Conservation (phyloP, 2,329 filamentous ascomycete genomes). For the Trichophyton verrucosum region DNA sequence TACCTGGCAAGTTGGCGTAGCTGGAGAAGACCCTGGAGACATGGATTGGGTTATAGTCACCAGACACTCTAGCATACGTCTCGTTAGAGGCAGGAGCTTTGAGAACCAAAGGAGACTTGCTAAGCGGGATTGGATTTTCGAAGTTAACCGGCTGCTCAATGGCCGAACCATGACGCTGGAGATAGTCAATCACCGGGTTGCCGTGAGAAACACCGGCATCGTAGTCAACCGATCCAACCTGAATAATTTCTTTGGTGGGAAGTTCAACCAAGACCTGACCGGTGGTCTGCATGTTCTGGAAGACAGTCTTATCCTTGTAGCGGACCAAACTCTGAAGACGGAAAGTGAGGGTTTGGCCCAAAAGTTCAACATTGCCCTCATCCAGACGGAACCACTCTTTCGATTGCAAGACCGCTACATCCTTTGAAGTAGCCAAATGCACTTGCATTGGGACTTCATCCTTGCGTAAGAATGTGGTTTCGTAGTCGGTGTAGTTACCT, state of each 20-base stretch:
- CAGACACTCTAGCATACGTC: conserved; percentile 92
- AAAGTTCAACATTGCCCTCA: conserved; percentile 72
- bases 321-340: conserved; percentile 80
- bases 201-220: conserved; percentile 82
- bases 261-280: conserved; percentile 90
- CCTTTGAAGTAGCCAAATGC: conserved; percentile 73
- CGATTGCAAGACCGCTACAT: conserved; percentile 83
- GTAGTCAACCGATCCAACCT: conserved; percentile 95
- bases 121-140: conserved; percentile 91
- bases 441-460: conserved; percentile 90
- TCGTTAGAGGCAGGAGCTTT: conserved; percentile 94
- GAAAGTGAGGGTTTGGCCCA: conserved; percentile 92
- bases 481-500: conserved; percentile 79
- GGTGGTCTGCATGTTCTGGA: conserved; percentile 80
- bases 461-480: conserved; percentile 99
- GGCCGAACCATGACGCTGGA: conserved; percentile 77
- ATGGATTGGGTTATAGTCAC: conserved; percentile 98
- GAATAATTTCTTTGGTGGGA: conserved; percentile 91
- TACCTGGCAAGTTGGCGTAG: conserved; percentile 90
- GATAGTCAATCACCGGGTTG: conserved; percentile 93
- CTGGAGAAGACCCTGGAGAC: conserved; percentile 92
- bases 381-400: conserved; percentile 96
- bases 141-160: conserved; percentile 96
- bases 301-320: conserved; percentile 90
- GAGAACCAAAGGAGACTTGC: conserved; percentile 74